A percentile compares a stretch with the other conserved stretches of the same genome.
Conservation (phyloP, 352 stramenopile species). For the Paralagenidium karlingii region DNA sequence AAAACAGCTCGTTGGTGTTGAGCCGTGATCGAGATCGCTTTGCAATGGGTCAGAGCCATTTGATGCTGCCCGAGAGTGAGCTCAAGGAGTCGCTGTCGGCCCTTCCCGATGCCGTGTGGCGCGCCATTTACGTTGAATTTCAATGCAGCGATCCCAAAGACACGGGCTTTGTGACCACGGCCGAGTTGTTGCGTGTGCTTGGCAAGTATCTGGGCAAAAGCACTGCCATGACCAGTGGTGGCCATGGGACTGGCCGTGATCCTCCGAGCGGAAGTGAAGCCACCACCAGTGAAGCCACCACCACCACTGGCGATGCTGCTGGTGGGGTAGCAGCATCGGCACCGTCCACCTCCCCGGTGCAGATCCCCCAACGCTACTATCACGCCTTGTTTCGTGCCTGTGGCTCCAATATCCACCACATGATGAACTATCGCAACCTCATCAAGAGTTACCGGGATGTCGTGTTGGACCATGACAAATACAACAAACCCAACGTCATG, state of each 20-base stretch:
- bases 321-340: no score
- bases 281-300: no score
- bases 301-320: no score
- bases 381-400: slow-evolving; percentile 44
- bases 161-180: slow-evolving; percentile 39
- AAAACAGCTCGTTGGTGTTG: slow-evolving; percentile 59
- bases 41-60: no score
- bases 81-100: slow-evolving; percentile 61
- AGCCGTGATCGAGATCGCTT: slow-evolving; percentile 35
- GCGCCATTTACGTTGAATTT: slow-evolving; percentile 50
- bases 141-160: slow-evolving; percentile 42
- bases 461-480: slow-evolving; percentile 41
- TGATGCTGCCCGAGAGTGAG: slow-evolving; percentile 50
- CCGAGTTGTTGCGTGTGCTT: slow-evolving; percentile 48
- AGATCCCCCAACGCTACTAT: slow-evolving; percentile 38
- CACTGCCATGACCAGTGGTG: no score
- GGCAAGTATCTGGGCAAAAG: slow-evolving; percentile 47
- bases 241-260: no score
- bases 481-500: slow-evolving; percentile 32
- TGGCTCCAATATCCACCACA: slow-evolving; percentile 42
- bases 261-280: no score
- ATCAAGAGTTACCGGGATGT: slow-evolving; percentile 48
- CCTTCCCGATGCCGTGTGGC: slow-evolving; percentile 37
- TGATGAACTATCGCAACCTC: slow-evolving; percentile 59
- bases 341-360: no score